A percentile compares a stretch with the other conserved stretches of the same genome.
Conservation (phyloP, 2,329 filamentous ascomycete species). For the Colletotrichum somersetense region DNA sequence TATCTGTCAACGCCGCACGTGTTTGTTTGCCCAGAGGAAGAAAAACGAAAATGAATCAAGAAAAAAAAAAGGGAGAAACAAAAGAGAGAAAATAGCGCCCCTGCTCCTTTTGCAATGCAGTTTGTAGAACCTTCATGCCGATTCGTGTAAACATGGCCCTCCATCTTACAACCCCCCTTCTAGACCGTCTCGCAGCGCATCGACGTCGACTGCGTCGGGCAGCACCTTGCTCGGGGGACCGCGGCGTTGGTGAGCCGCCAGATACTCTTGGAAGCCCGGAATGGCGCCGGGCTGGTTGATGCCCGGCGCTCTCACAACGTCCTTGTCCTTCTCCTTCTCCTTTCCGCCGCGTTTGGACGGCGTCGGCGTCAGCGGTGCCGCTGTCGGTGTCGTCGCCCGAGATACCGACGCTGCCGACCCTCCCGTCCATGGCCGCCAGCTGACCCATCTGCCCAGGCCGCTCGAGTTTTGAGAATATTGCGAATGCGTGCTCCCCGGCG, state of each 20-base stretch:
- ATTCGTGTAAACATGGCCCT: not conserved
- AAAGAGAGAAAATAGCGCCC: not conserved
- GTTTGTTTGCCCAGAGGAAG: constrained; percentile 7
- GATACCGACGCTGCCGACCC: constrained; percentile 20
- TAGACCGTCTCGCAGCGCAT: constrained; percentile 72
- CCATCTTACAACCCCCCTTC: constrained; percentile 47
- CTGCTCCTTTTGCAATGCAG: constrained; percentile 5
- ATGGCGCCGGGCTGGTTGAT: constrained; percentile 85
- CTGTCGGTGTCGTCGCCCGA: constrained; percentile 25
- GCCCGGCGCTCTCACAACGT: constrained; percentile 69
- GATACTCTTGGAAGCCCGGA: constrained; percentile 75
- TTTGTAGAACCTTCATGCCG: not conserved
- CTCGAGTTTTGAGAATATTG: constrained; percentile 45
- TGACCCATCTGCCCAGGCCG: constrained; percentile 59
- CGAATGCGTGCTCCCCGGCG: constrained; percentile 47
- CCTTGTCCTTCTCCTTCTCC: constrained; percentile 46
- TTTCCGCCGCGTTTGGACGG: constrained; percentile 33
- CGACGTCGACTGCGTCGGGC: constrained; percentile 68
- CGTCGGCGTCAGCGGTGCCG: constrained; percentile 43
- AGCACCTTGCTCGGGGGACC: constrained; percentile 68
- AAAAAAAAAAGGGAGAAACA: not conserved
- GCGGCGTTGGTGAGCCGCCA: constrained; percentile 63
- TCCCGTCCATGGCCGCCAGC: constrained; percentile 63
- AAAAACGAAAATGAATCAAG: not conserved
- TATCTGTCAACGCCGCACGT: constrained; percentile 20